Evolutionary conservation across 805 yeast species (phyloP), one percentile per base, ranked within the genome.

Genomic region (Candida sanyiensis): DNA sequence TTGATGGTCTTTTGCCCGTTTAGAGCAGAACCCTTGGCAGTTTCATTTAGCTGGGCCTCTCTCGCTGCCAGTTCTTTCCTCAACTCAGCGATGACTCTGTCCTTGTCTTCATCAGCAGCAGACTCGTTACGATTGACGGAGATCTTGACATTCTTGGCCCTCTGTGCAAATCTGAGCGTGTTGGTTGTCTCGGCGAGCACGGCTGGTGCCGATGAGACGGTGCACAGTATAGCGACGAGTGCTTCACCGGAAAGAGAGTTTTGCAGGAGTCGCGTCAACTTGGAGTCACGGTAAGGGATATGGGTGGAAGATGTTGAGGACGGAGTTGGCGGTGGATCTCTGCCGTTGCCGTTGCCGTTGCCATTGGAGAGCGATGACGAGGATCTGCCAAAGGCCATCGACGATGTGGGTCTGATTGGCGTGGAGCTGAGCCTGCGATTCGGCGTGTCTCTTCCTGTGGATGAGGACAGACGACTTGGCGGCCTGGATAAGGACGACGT

Each of bases 241-340:
- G 96, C 80, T 23, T 80, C 75, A 1, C 97, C 97, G 22, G 93
- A 81, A 26, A 90, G 67, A 0, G 97, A 93, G 1, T 96, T 96
- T 60, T 93, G 97, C 40, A 90, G 63, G 23, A 90, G 64, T 42
- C 98, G 67, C 0, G 98, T 90, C 41, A 90, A 72, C 56, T 90
- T 90, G 4, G 96, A 86, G 58, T 90, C 97, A 57, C 98, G 69
- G 62, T 86, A 90, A 0, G 97, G 97, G 25, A 93, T 75, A 56
- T 93, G 97, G 11, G 74, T 31, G 7, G n/a, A 13, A n/a, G 29
- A 27, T 8, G 7, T 27, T 9, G 29, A 27, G 18, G 29, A 29
- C 17, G 33, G 23, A 4, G 33, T 18, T 5, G 33, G 15, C 6
- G 33, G 33, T n/a, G 17, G 33, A 17, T 29, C 22, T 29, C 12